Percentiles rank a stretch among this genome's conserved stretches.
Conservation (phyloP, 176 grass and related monocot species). For the Bothriochloa decipiens region DNA sequence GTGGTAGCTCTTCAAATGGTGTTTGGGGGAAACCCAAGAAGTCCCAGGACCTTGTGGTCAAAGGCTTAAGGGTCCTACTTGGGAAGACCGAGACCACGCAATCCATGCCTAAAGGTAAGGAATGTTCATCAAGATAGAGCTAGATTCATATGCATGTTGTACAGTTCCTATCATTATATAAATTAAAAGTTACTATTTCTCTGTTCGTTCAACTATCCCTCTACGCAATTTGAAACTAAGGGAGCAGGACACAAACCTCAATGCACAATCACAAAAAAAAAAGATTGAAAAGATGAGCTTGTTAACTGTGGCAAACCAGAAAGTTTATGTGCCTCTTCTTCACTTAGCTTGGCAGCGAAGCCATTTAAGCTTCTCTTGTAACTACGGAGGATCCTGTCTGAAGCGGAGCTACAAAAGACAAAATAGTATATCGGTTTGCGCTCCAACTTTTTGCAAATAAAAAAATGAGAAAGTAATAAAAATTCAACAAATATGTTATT, state of each 20-base stretch:
- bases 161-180: no score
- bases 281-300: background rate
- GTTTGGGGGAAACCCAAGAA: constrained; percentile 40
- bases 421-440: background rate
- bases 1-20: background rate
- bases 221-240: no score
- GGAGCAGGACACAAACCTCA: background rate
- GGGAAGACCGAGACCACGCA: constrained; percentile 46
- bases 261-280: background rate
- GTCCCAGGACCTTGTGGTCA: constrained; percentile 66
- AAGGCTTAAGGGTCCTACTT: constrained; percentile 18
- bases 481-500: background rate
- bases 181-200: background rate
- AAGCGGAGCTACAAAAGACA: constrained; percentile 27
- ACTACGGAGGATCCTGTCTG: constrained; percentile 41
- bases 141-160: no score
- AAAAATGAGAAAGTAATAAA: background rate
- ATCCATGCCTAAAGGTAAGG: constrained; percentile 18
- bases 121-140: background rate
- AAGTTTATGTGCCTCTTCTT: constrained; percentile 27
- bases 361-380: constrained; percentile 51
- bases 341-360: constrained; percentile 40
- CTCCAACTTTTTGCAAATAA: background rate
- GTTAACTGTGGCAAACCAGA: constrained; percentile 10
- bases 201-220: background rate